Conservation (phyloP, 306 rosid species). For the Lotus japonicus region DNA sequence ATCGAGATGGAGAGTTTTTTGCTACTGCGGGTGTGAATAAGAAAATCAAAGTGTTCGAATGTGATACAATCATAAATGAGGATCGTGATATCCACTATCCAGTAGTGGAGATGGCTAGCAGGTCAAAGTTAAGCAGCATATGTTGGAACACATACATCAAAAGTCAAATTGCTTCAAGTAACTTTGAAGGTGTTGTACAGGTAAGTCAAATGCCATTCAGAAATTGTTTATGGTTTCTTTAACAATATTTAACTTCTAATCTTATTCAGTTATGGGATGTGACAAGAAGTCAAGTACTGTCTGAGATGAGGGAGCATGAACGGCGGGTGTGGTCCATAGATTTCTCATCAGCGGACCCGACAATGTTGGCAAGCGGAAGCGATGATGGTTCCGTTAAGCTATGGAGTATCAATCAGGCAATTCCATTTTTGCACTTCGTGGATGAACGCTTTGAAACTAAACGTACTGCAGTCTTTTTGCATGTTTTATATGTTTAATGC, state of each 20-base stretch:
- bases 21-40: slow-evolving; percentile 96
- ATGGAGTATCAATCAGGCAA: slow-evolving; percentile 99
- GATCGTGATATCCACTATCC: slow-evolving; percentile 95
- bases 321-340: slow-evolving; percentile 95
- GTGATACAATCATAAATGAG: slow-evolving; percentile 65
- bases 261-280: slow-evolving; percentile 90
- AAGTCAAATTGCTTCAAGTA: slow-evolving; percentile 97
- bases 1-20: slow-evolving; percentile 90
- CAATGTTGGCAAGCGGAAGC: slow-evolving; percentile 93
- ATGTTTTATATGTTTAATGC: slow-evolving; percentile 40
- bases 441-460: slow-evolving; percentile 93
- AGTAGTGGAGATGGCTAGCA: slow-evolving; percentile 85
- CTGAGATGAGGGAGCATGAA: slow-evolving; percentile 91
- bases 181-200: slow-evolving; percentile 97
- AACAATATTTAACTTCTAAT: slow-evolving; percentile 7
- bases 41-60: slow-evolving; percentile 90
- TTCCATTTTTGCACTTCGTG: slow-evolving; percentile 96
- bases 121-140: slow-evolving; percentile 83
- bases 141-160: slow-evolving; percentile 98
- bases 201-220: slow-evolving; percentile 33
- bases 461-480: slow-evolving; percentile 87
- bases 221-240: neutral
- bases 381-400: slow-evolving; percentile 95
- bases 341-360: slow-evolving; percentile 89
- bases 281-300: slow-evolving; percentile 78